Conservation (phyloP, 768 basidiomycete genomes). For the Suillus subalutaceus region DNA sequence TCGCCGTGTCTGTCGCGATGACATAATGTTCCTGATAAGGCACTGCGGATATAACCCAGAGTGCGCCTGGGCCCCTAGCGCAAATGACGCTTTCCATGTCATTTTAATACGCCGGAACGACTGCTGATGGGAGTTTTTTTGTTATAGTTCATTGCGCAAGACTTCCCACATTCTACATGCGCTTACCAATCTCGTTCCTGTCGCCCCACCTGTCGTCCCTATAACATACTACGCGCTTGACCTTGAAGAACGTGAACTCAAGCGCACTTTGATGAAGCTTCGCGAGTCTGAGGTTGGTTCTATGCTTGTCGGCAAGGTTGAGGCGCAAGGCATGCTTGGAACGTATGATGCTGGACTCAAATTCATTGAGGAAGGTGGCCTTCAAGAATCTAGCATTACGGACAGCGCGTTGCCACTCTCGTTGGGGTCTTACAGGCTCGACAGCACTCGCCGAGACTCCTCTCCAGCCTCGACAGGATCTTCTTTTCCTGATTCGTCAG, state of each 20-base stretch:
- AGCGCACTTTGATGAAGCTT: conserved; percentile 75
- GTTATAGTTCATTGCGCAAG: conserved; percentile 76
- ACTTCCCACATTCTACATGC: conserved; percentile 82
- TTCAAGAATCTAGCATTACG: conserved; percentile 18
- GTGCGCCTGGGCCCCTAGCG: too few species aligned
- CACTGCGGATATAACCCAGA: too few species aligned
- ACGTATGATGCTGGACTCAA: conserved; percentile 90
- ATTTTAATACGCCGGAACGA: too few species aligned
- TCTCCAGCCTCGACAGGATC: conserved; percentile 45
- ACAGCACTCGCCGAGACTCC: conserved; percentile 25
- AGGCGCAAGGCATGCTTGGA: conserved; percentile 84
- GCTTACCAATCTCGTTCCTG: conserved; percentile 57
- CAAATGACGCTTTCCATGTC: not conserved
- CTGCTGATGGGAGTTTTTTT: conserved; percentile 15
- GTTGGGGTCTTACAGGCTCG: conserved; percentile 15
- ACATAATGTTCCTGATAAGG: not conserved
- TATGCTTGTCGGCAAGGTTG: conserved; percentile 69
- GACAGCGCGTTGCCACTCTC: conserved; percentile 9
- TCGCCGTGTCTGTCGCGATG: not conserved
- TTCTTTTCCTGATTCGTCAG: conserved; percentile 15
- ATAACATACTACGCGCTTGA: conserved; percentile 93
- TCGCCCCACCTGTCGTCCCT: conserved; percentile 41
- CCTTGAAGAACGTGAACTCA: conserved; percentile 84
- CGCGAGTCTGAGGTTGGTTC: conserved; percentile 62
- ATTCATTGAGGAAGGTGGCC: conserved; percentile 58